A percentile compares a stretch with the other conserved stretches of the same genome.
Conservation (phyloP, 441 rosid genomes). For the Euphorbia celastroides region DNA sequence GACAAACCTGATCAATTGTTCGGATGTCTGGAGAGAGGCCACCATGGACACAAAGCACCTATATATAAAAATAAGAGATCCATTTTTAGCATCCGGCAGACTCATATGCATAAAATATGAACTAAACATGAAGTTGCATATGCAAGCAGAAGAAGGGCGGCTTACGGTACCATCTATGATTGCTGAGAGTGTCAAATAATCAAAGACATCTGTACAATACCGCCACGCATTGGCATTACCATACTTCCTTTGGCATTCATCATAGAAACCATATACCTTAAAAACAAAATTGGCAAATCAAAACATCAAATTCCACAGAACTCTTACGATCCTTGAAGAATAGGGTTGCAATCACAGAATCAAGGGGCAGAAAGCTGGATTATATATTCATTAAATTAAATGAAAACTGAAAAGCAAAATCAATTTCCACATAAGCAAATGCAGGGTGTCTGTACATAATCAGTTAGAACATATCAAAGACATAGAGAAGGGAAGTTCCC, state of each 20-base stretch:
- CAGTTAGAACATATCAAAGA: neutral
- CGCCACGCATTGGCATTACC: slow-evolving; percentile 99
- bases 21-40: slow-evolving; percentile 98
- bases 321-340: neutral
- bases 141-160: too few relatives aligned
- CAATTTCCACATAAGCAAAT: neutral
- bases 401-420: neutral
- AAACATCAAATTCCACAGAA: slow-evolving; percentile 2
- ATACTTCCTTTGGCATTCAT: slow-evolving; percentile 98
- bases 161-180: slow-evolving; percentile 98
- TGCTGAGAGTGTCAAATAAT: slow-evolving; percentile 96
- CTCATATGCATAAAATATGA: neutral
- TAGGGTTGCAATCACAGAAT: neutral
- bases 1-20: slow-evolving; percentile 87
- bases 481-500: neutral
- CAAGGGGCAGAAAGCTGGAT: too few relatives aligned
- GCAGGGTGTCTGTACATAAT: neutral
- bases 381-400: neutral
- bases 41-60: slow-evolving; percentile 99
- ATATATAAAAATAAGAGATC: slow-evolving; percentile 7
- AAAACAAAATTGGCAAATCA: too few relatives aligned
- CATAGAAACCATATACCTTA: slow-evolving; percentile 98
- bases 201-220: slow-evolving; percentile 98
- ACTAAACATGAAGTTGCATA: neutral
- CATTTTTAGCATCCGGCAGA: neutral